These are phyloP conservation scores for Magnolia kwangsiensis DNA, from an alignment of 164 flowering plant genomes.

Conservation along the genomic window DNA sequence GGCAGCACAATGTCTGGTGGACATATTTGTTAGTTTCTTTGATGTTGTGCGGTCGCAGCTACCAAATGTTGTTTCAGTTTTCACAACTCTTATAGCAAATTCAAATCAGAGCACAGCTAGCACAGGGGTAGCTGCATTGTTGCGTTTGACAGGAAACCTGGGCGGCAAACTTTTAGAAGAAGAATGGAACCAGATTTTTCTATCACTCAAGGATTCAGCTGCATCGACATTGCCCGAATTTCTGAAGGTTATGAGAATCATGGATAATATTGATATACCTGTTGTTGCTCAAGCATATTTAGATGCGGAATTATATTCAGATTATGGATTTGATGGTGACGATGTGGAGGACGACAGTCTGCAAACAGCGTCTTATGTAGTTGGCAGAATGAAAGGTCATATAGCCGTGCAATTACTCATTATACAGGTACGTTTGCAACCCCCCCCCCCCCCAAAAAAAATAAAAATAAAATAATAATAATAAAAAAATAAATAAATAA, in stretches of 20 bases:
- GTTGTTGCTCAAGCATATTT: slow-evolving; percentile 32
- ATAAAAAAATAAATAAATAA: too few relatives aligned
- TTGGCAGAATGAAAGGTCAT: slow-evolving; percentile 76
- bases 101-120: slow-evolving; percentile 69
- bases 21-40: slow-evolving; percentile 68
- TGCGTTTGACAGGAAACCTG: slow-evolving; percentile 58
- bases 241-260: slow-evolving; percentile 50
- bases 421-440: slow-evolving; percentile 53
- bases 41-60: slow-evolving; percentile 59
- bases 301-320: slow-evolving; percentile 52
- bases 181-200: slow-evolving; percentile 72
- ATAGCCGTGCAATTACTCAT: slow-evolving; percentile 72
- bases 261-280: slow-evolving; percentile 65
- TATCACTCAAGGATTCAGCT: slow-evolving; percentile 69
- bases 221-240: slow-evolving; percentile 54
- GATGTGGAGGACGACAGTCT: slow-evolving; percentile 77
- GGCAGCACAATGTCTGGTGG: slow-evolving; percentile 77
- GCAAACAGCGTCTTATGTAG: slow-evolving; percentile 69
- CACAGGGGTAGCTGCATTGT: slow-evolving; percentile 71
- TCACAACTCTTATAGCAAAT: slow-evolving; percentile 52
- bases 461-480: too few relatives aligned
- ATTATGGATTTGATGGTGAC: slow-evolving; percentile 48
- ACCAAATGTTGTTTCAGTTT: slow-evolving; percentile 50
- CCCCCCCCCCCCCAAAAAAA: too few relatives aligned
- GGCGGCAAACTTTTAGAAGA: slow-evolving; percentile 60